Evolutionary conservation across 495 filamentous ascomycete genomes (phyloP).

Genomic region (Astrothelium macrocarpum): DNA sequence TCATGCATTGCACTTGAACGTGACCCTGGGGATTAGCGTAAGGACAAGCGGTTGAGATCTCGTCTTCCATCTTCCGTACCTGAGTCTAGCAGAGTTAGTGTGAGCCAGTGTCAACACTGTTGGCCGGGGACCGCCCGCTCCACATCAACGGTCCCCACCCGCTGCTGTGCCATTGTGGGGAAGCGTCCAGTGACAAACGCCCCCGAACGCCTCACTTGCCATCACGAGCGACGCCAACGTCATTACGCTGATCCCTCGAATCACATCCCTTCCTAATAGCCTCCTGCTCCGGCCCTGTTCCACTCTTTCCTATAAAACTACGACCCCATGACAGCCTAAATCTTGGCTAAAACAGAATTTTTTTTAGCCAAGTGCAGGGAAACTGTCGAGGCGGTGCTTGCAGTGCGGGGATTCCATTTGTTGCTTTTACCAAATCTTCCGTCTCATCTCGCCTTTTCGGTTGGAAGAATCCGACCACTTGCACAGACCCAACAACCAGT

Average conservation of each 20-base stretch:
- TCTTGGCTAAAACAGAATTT: slow-evolving; percentile 3
- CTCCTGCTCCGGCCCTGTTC: neutral
- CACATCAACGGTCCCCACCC: neutral
- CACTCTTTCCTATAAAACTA: neutral
- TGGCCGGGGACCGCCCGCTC: neutral
- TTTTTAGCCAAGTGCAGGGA: neutral
- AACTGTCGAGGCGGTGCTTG: neutral
- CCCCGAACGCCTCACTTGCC: neutral
- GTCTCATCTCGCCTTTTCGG: neutral
- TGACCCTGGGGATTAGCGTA: slow-evolving; percentile 3
- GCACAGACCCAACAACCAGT: neutral
- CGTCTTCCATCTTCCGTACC: neutral
- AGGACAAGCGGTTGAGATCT: neutral
- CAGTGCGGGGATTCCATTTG: neutral
- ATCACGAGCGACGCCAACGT: neutral
- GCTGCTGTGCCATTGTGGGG: neutral
- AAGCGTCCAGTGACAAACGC: neutral
- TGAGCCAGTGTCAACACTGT: neutral
- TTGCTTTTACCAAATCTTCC: neutral
- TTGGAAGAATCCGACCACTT: neutral
- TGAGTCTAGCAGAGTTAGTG: neutral
- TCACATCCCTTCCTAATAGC: neutral
- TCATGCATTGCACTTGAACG: neutral
- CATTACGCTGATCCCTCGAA: neutral
- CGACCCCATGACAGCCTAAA: neutral